Conservation (phyloP, 352 stramenopile genomes). For the Globisporangium mamillatum region DNA sequence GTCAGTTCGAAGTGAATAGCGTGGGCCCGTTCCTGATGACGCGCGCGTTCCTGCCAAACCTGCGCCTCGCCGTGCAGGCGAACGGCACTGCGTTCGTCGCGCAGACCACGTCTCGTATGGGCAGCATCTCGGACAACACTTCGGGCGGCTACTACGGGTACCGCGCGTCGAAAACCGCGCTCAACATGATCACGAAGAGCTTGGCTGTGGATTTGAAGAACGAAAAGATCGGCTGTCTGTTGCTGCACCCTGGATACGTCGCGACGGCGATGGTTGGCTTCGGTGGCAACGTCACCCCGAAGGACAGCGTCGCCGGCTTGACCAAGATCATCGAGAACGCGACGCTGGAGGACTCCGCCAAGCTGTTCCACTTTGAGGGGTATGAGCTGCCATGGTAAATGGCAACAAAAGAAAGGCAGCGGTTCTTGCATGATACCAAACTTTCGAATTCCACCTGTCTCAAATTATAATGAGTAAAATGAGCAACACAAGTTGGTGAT, state of each 20-base stretch:
- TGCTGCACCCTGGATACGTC: constrained; percentile 66
- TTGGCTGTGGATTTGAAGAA: constrained; percentile 44
- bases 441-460: not conserved
- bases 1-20: constrained; percentile 73
- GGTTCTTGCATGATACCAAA: not conserved
- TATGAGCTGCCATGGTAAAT: constrained; percentile 55
- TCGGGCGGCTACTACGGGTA: constrained; percentile 72
- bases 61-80: constrained; percentile 33
- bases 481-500: not conserved
- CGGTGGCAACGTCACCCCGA: constrained; percentile 36
- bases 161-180: constrained; percentile 72
- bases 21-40: constrained; percentile 66
- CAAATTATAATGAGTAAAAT: not conserved
- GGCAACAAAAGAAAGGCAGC: not conserved
- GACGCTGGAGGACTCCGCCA: constrained; percentile 47
- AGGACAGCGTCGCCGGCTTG: constrained; percentile 47
- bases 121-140: constrained; percentile 54
- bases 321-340: constrained; percentile 52
- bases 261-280: constrained; percentile 55
- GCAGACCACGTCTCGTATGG: constrained; percentile 59
- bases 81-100: constrained; percentile 45
- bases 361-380: constrained; percentile 55
- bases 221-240: constrained; percentile 54
- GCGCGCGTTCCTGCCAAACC: constrained; percentile 53
- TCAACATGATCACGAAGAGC: constrained; percentile 76